These are phyloP conservation scores for Vitis amurensis DNA, from an alignment of 164 flowering plant genomes.

Conservation along the genomic window DNA sequence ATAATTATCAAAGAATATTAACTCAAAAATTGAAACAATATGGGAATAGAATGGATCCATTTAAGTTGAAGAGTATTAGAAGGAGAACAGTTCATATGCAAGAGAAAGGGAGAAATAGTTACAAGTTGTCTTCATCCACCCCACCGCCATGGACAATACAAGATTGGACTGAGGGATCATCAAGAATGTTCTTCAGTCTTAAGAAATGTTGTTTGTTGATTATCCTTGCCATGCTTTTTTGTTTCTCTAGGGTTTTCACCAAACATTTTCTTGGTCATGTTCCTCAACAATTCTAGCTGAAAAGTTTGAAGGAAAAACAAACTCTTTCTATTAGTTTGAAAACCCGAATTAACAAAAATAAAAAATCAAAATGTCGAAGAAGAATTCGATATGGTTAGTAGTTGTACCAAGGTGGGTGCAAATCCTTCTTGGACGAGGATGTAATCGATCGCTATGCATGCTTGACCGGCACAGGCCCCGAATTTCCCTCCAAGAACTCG, in stretches of 20 bases:
- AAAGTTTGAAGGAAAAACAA: background rate
- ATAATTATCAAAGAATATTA: no score
- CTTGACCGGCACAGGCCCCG: conserved; percentile 47
- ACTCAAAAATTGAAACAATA: no score
- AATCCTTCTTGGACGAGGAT: conserved; percentile 29
- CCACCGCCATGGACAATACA: conserved; percentile 38
- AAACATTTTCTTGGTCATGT: conserved; percentile 23
- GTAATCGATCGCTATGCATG: conserved; percentile 45
- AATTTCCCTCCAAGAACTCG: conserved; percentile 37
- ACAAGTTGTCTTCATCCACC: conserved; percentile 39
- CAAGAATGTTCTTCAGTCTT: conserved; percentile 32
- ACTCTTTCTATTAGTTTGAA: background rate
- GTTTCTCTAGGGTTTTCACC: conserved; percentile 33
- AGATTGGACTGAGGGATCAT: conserved; percentile 23
- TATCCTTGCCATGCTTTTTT: conserved; percentile 31
- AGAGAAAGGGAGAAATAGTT: background rate
- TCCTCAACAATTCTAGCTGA: conserved; percentile 37
- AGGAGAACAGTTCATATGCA: background rate
- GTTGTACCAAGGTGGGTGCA: conserved; percentile 29
- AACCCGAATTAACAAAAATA: background rate
- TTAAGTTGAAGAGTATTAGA: background rate
- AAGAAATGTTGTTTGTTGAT: conserved; percentile 31
- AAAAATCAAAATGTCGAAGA: background rate
- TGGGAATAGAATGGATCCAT: no score
- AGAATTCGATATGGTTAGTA: background rate